These are phyloP conservation scores for Fusarium mundagurra DNA, from an alignment of 2,329 filamentous ascomycete genomes.

Conservation along the genomic window DNA sequence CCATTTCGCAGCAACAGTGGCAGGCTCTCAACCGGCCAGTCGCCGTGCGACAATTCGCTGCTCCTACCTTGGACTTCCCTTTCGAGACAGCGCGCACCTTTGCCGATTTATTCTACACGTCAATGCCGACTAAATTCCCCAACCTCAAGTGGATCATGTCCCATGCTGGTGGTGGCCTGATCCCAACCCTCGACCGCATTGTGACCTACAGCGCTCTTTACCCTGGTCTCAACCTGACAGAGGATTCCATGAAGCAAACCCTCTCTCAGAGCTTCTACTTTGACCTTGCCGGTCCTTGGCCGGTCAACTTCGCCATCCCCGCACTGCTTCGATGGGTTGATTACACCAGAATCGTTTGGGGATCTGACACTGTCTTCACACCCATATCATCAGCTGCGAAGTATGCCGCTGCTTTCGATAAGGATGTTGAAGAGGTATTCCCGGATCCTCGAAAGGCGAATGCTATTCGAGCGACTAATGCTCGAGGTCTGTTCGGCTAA, in stretches of 20 bases:
- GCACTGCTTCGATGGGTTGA: constrained; percentile 17
- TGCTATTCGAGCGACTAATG: constrained; percentile 8
- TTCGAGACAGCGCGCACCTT: constrained; percentile 32
- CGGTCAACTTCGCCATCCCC: constrained; percentile 8
- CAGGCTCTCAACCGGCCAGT: constrained; percentile 17
- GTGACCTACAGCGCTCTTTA: constrained; percentile 14
- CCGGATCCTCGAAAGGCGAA: not conserved
- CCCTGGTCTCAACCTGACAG: constrained; percentile 5
- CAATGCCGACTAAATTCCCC: constrained; percentile 37
- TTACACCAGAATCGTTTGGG: constrained; percentile 10
- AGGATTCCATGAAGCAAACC: not conserved
- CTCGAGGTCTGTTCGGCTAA: not conserved
- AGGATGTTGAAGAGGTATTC: not conserved
- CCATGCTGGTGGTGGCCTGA: constrained; percentile 39
- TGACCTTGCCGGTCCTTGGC: constrained; percentile 13
- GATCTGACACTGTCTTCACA: constrained; percentile 18
- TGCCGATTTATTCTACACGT: constrained; percentile 31
- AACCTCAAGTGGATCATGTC: constrained; percentile 41
- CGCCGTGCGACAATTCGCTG: constrained; percentile 9
- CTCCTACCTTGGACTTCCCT: constrained; percentile 6
- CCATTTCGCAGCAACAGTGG: constrained; percentile 7
- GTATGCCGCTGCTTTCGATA: constrained; percentile 9
- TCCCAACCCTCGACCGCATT: constrained; percentile 38
- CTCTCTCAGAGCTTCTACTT: constrained; percentile 8
- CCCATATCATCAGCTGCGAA: constrained; percentile 6